Base-by-base conservation (phyloP, 2,329 filamentous ascomycete species). In the Claviceps sp. region DNA sequence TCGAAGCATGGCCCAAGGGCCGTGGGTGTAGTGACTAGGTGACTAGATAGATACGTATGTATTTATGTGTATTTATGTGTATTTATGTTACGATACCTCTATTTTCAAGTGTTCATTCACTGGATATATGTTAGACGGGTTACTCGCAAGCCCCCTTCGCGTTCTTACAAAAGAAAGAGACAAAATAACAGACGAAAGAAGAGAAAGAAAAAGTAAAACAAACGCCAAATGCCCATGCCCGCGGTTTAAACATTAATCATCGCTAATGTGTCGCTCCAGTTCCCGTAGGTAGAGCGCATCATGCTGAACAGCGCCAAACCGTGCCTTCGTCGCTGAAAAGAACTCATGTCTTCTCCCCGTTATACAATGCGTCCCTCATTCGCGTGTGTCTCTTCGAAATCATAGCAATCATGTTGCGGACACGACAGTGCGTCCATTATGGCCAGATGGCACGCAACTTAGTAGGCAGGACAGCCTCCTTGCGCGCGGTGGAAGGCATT, bases 401-500 rank as follows among this genome's bases (percentile, higher is more conserved):
- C 47, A 41, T 30, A 22, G 16, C 11, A 34, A 14, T 4, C 7
- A 41, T 34, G 8, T 13, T 26, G 26, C 18, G 4, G 45, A 1
- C 46, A 43, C 26, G 20, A 7, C 30, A 9, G 3, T 2, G 26
- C 38, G 5, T 22, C 22, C 16, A 9, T n/a, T 14, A 2, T 18
- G 16, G 16, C 18, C 9, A 18, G 24, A 37, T 14, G 20, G 8
- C 30, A 47, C 30, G 13, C 26, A n/a, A 5, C 69, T 60, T 60
- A 80, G 57, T 77, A 79, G 1, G 71, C 64, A 20, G 77, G 73
- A 61, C 78, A 82, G n/a, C 76, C 77, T 47, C 69, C 74, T 63
- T 81, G 65, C 2, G 85, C 85, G 54, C 85, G 77, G 58, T 74
- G 69, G 67, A 91, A 91, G 11, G 87, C 87, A 42, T 77, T 78